These are phyloP conservation scores for Chrysoporthe austroafricana DNA, from an alignment of 2,329 filamentous ascomycete species.

Conservation along the genomic window DNA sequence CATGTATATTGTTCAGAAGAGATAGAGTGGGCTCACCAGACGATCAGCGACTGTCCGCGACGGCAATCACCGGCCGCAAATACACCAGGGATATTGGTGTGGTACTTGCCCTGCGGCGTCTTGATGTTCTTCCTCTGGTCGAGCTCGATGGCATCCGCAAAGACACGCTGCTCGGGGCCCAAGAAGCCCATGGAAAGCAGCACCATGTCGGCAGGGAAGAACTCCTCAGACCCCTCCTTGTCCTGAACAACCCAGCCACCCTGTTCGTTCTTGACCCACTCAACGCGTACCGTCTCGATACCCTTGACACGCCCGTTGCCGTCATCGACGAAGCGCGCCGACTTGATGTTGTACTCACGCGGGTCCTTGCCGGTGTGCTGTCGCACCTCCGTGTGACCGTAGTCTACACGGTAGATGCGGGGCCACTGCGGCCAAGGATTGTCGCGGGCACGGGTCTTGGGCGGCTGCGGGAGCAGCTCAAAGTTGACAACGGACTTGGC, in stretches of 20 bases:
- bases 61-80: slow-evolving; percentile 96
- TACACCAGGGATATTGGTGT: slow-evolving; percentile 84
- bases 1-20: slow-evolving; percentile 1
- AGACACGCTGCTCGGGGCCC: slow-evolving; percentile 85
- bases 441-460: slow-evolving; percentile 84
- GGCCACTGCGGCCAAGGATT: slow-evolving; percentile 99
- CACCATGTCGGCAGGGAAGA: slow-evolving; percentile 95
- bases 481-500: slow-evolving; percentile 97
- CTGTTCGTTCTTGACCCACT: slow-evolving; percentile 88
- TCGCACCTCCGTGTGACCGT: slow-evolving; percentile 93
- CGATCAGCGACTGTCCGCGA: slow-evolving; percentile 91
- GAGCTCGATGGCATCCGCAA: slow-evolving; percentile 85
- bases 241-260: slow-evolving; percentile 99
- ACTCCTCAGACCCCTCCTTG: slow-evolving; percentile 87
- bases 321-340: slow-evolving; percentile 92
- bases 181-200: slow-evolving; percentile 97
- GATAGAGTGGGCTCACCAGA: slow-evolving; percentile 69
- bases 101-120: slow-evolving; percentile 85
- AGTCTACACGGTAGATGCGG: slow-evolving; percentile 97
- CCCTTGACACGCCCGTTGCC: slow-evolving; percentile 87
- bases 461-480: slow-evolving; percentile 90
- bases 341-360: slow-evolving; percentile 98
- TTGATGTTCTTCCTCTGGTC: slow-evolving; percentile 95
- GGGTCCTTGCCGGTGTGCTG: slow-evolving; percentile 96
- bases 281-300: slow-evolving; percentile 93